Percentiles rank a stretch among this genome's conserved stretches.
phyloP scores from a whole-genome alignment of 257 asterid genomes.

The Plantago ovata region DNA sequence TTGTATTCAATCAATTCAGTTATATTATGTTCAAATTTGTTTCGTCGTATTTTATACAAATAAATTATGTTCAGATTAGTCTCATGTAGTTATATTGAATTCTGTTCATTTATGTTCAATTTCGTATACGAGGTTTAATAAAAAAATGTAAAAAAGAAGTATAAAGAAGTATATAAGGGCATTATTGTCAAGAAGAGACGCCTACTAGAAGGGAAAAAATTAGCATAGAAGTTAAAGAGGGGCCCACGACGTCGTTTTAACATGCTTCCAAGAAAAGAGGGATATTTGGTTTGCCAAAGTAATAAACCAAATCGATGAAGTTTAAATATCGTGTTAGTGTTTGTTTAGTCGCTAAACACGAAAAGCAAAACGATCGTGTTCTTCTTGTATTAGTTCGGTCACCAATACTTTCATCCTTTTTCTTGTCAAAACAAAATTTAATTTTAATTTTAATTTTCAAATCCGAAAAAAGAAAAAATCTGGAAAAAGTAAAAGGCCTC shows the following conservation, averaged over 20 bases:
- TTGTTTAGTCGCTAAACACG: background rate
- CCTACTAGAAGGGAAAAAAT: background rate
- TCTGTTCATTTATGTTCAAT: too few species aligned
- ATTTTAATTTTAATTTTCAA: background rate
- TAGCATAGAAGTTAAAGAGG: background rate
- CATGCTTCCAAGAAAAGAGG: conserved; percentile 25
- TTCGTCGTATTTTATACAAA: too few species aligned
- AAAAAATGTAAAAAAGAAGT: too few species aligned
- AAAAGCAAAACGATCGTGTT: conserved; percentile 12
- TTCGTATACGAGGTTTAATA: too few species aligned
- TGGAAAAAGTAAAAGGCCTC: too few species aligned
- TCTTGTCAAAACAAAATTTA: background rate
- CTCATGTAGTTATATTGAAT: too few species aligned
- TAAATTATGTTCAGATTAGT: too few species aligned
- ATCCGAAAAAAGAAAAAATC: background rate
- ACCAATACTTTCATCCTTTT: conserved; percentile 15
- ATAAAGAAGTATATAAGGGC: too few species aligned
- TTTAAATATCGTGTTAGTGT: background rate
- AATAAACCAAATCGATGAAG: too few species aligned
- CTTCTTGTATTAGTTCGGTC: conserved; percentile 15
- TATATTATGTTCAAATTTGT: too few species aligned
- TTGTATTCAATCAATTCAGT: too few species aligned
- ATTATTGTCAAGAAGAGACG: background rate
- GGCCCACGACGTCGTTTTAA: conserved; percentile 23
- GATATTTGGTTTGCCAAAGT: conserved; percentile 7